Conservation (phyloP, 2,329 filamentous ascomycete species). For the Arthroderma sp. region DNA sequence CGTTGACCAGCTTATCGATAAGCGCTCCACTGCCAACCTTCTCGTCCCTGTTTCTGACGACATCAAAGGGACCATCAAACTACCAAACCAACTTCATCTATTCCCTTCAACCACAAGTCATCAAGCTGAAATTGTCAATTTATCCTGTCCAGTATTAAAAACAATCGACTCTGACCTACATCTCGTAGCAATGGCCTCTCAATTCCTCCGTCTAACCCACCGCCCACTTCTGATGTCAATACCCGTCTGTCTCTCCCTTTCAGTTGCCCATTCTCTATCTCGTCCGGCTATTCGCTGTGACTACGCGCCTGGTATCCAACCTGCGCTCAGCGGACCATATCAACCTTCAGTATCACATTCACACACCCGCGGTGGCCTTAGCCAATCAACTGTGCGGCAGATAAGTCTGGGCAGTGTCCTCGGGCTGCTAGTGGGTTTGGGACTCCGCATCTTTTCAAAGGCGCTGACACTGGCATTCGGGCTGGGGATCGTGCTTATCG, state of each 20-base stretch:
- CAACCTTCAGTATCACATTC: constrained; percentile 9
- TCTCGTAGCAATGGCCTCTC: constrained; percentile 10
- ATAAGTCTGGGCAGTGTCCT: constrained; percentile 34
- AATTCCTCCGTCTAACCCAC: constrained; percentile 9
- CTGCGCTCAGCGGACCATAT: not conserved
- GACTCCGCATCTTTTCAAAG: constrained; percentile 32
- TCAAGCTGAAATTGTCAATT: too few relatives aligned
- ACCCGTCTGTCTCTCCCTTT: constrained; percentile 22
- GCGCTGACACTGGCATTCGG: constrained; percentile 32
- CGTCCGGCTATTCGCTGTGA: constrained; percentile 25
- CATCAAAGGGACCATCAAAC: too few relatives aligned
- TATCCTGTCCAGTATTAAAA: not conserved
- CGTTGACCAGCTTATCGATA: too few relatives aligned
- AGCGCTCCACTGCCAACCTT: too few relatives aligned
- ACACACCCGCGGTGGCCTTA: constrained; percentile 17
- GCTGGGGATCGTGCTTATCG: constrained; percentile 30
- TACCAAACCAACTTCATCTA: too few relatives aligned
- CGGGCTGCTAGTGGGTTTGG: constrained; percentile 30
- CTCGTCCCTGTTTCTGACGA: too few relatives aligned
- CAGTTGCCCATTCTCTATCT: constrained; percentile 19
- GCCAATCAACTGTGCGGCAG: constrained; percentile 27
- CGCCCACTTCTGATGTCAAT: constrained; percentile 12
- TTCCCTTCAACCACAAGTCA: too few relatives aligned
- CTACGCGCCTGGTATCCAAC: constrained; percentile 11
- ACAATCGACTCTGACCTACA: not conserved